Conservation (phyloP, 768 basidiomycete genomes). For the Kwoniella bestiolae region DNA sequence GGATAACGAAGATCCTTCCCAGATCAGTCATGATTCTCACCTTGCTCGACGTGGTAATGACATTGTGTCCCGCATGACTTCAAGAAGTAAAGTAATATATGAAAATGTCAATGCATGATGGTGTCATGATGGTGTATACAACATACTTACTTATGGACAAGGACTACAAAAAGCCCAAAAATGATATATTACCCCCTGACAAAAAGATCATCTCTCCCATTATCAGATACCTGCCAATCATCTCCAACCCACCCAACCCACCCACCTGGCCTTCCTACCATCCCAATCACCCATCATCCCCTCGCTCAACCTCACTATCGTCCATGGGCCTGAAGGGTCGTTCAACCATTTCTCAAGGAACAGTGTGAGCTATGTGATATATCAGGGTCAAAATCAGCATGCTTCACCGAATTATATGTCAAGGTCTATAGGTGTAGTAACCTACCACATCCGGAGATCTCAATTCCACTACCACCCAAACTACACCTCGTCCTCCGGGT, state of each 20-base stretch:
- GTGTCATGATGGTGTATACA: background rate
- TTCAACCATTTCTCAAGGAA: slow-evolving; percentile 49
- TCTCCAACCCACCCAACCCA: slow-evolving; percentile 53
- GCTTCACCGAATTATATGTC: too few relatives aligned
- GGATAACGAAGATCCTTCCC: too few relatives aligned
- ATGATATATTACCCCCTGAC: too few relatives aligned
- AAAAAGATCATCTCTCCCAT: too few relatives aligned
- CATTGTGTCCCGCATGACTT: background rate
- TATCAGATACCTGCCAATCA: too few relatives aligned
- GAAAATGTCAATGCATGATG: background rate
- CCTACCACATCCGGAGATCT: slow-evolving; percentile 53
- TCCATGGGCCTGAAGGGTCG: slow-evolving; percentile 40
- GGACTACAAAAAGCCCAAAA: too few relatives aligned
- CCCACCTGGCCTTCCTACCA: slow-evolving; percentile 36
- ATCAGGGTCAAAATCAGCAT: too few relatives aligned
- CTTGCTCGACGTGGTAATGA: background rate
- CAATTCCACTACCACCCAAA: slow-evolving; percentile 54
- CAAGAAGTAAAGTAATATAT: background rate
- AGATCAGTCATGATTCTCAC: too few relatives aligned
- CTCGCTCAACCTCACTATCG: slow-evolving; percentile 37
- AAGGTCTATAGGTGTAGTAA: too few relatives aligned
- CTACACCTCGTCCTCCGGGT: slow-evolving; percentile 34
- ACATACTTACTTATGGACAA: background rate
- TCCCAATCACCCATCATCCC: slow-evolving; percentile 43
- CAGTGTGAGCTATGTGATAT: slow-evolving; percentile 13